These are phyloP conservation scores for Pythium sukuiense DNA, from an alignment of 352 stramenopile species.

Conservation along the genomic window DNA sequence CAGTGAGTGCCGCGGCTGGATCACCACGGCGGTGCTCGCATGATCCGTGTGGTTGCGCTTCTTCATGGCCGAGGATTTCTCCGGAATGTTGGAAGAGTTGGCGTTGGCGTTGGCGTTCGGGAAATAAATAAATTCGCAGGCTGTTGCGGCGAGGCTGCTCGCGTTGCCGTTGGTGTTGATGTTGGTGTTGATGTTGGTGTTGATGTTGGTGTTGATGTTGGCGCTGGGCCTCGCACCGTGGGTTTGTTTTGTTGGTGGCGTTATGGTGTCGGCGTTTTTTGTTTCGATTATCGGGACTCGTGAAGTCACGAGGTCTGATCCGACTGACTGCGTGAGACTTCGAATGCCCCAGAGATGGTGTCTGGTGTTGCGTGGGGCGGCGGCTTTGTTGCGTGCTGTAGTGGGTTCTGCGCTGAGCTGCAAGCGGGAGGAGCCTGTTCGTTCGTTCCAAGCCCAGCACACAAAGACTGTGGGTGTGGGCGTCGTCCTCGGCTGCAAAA, in stretches of 20 bases:
- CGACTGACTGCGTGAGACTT: slow-evolving; percentile 5
- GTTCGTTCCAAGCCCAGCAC: slow-evolving; percentile 2
- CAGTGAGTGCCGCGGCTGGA: slow-evolving; percentile 29
- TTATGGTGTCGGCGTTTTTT: neutral
- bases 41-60: slow-evolving; percentile 21
- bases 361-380: neutral
- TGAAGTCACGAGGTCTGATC: neutral
- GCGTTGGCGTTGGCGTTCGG: neutral
- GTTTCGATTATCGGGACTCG: neutral
- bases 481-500: slow-evolving; percentile 26
- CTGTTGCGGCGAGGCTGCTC: too few species aligned
- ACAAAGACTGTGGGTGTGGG: neutral
- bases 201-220: slow-evolving; percentile 2
- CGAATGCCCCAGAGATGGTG: neutral
- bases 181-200: too few species aligned
- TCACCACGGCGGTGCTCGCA: slow-evolving; percentile 29
- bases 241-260: slow-evolving; percentile 2
- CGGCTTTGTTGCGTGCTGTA: neutral
- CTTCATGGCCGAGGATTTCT: slow-evolving; percentile 15
- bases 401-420: slow-evolving; percentile 3
- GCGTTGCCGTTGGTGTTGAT: neutral
- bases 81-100: neutral
- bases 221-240: neutral
- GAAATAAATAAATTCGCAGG: slow-evolving; percentile 4
- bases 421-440: neutral